Base-by-base conservation (phyloP, 2,329 filamentous ascomycete genomes). In the Aspergillus oerlinghausenensis region DNA sequence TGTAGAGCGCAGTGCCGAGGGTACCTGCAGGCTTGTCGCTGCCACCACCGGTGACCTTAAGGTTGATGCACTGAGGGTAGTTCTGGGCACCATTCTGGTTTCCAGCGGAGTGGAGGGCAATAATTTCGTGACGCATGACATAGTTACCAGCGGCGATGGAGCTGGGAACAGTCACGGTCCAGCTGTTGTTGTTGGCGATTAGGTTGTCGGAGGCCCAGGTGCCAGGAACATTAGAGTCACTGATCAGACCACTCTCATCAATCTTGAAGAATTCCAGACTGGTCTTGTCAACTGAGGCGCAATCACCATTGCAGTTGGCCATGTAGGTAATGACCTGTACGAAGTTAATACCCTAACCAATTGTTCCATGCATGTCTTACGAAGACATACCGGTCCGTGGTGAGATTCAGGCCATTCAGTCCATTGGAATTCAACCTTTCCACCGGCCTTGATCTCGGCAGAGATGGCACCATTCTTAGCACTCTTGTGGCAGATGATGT, bases 181-280 rank as follows among this genome's bases (percentile, higher is more conserved):
- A 75, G 65, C 75, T 79, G 72, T 80, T 80, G 65, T 83, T 83
- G 65, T 79, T 77, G 63, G 73, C 64, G 61, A 80, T 80, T 64
- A 85, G 66, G 5, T 79, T 66, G 55, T 85, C 82, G 10, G 81
- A 72, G 49, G 81, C 84, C 84, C 84, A 88, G 45, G 68, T 72
- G 40, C 80, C 79, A 3, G 79, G 75, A 19, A 66, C 67, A 38
- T 71, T 68, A 55, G 65, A 73, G 49, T 72, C 75, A 59, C 74
- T 67, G 58, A 81, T 73, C 60, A 84, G 77, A 56, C 85, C 86
- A 35, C 70, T 75, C 55, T 79, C 79, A 42, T 81, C 79, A 57
- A 88, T 86, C 79, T 88, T 88, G 79, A 86, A 83, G 71, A 82
- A 88, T 61, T 81, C 71, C 29, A 87, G 77, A 4, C 73, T 66